phyloP scores from a whole-genome alignment of 179 eudicot genomes.

The Gypsophila paniculata region DNA sequence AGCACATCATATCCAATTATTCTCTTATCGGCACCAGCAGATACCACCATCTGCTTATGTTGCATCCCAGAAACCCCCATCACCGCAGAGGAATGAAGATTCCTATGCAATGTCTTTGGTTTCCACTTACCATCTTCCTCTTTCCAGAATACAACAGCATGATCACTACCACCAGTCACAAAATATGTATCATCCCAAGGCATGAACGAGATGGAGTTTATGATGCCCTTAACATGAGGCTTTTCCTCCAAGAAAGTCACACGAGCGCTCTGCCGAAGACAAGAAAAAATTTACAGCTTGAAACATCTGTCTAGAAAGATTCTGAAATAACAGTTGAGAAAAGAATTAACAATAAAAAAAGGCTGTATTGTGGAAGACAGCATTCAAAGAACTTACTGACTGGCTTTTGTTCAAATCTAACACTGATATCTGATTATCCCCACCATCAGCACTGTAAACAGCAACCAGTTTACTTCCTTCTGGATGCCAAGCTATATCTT shows the following conservation, averaged over 20 bases:
- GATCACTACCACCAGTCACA: slow-evolving; percentile 92
- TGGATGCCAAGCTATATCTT: slow-evolving; percentile 99
- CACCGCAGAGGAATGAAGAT: slow-evolving; percentile 78
- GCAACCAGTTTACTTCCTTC: slow-evolving; percentile 60
- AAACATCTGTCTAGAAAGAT: neutral
- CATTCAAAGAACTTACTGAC: slow-evolving; percentile 34
- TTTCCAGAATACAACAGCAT: slow-evolving; percentile 77
- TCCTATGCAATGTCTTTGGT: slow-evolving; percentile 65
- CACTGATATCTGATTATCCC: slow-evolving; percentile 83
- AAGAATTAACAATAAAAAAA: neutral
- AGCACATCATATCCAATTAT: slow-evolving; percentile 70
- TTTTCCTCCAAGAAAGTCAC: slow-evolving; percentile 68
- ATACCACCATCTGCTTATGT: slow-evolving; percentile 65
- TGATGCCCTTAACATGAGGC: slow-evolving; percentile 83
- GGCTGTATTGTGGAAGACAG: neutral
- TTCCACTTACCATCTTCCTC: slow-evolving; percentile 68
- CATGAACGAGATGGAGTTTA: slow-evolving; percentile 77
- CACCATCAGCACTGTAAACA: slow-evolving; percentile 83
- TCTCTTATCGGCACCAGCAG: slow-evolving; percentile 85
- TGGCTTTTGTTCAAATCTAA: slow-evolving; percentile 65
- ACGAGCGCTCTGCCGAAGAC: slow-evolving; percentile 54
- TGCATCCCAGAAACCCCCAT: slow-evolving; percentile 98
- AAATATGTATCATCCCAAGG: slow-evolving; percentile 82
- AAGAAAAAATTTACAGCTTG: slow-evolving; percentile 13
- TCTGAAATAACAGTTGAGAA: neutral